Evolutionary conservation across 495 filamentous ascomycete genomes (phyloP).

Genomic region (Penicillium bovifimosum): DNA sequence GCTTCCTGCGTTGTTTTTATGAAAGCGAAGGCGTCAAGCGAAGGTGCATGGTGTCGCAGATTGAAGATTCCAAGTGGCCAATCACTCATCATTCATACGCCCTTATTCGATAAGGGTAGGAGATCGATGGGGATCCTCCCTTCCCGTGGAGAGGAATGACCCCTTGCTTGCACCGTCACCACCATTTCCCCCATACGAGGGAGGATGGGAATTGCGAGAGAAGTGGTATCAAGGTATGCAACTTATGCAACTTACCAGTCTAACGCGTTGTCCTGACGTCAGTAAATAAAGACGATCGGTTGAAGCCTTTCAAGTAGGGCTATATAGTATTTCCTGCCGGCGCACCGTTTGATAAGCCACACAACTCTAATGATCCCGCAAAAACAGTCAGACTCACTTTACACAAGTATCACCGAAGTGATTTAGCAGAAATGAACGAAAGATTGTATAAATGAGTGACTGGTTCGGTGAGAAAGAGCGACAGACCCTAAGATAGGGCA

Average conservation of each 20-base stretch:
- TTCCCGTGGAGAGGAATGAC: conserved; percentile 12
- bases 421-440: neutral
- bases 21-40: neutral
- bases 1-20: conserved; percentile 2
- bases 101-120: conserved; percentile 10
- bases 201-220: conserved; percentile 1
- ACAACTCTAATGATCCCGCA: neutral
- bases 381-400: neutral
- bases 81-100: conserved; percentile 11
- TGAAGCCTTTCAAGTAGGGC: neutral
- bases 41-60: conserved; percentile 6
- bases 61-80: conserved; percentile 10
- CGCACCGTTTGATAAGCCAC: neutral
- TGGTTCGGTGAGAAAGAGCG: conserved; percentile 5
- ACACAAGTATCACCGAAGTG: neutral
- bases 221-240: conserved; percentile 10
- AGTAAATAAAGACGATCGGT: conserved; percentile 18
- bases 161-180: conserved; percentile 17
- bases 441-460: conserved; percentile 4
- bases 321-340: neutral
- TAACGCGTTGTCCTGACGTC: conserved; percentile 21
- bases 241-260: conserved; percentile 21
- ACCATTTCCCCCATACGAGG: conserved; percentile 8
- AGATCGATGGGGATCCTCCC: conserved; percentile 16
- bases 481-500: conserved; percentile 19